Evolutionary conservation across 2,329 filamentous ascomycete species (phyloP), one percentile per base, ranked within the genome.

Genomic region (Aspergillus neoniger): DNA sequence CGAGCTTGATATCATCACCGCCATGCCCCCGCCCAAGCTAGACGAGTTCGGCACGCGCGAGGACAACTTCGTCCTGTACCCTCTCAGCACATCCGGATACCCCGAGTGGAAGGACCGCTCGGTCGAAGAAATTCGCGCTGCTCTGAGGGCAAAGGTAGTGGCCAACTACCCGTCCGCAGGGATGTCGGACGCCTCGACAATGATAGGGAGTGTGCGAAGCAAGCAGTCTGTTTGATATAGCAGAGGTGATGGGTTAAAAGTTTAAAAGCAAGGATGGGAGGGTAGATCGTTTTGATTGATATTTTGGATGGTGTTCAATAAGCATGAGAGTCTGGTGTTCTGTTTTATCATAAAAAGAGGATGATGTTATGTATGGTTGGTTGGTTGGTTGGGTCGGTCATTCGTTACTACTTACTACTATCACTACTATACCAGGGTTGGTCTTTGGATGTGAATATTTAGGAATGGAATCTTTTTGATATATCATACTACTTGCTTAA

Each of bases 1-100:
- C 32, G 91, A 96, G 68, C 81, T 95, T 67, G 89, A 94, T 70
- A 86, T 90, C 60, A 86, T 94, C 66, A 87, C 88, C 21, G 83
- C 86, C 57, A 80, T 77, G 10, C 82, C 83, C 1, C 76, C 83
- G 38, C 85, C 85, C 2, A 77, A 77, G 39, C 76, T 79, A 48
- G 72, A 78, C 4, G 78, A 86, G 19, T 89, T 87, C 64, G 68
- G 66, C 65, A 55, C 32, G 7, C 72, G 74, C 23, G 69, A 71
- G 15, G 74, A 77, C 7, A 77, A 76, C 60, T 65, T 75, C 14
- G 74, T 77, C 15, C 61, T 77, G 10, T 77, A 72, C 63, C 74
- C 75, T 4, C 67, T 77, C 36, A 77, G 81, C 69, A 74, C 75
- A 63, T 76, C 74, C 59, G 80, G 81, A 30, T 84, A 78, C 68